phyloP scores from a whole-genome alignment of 2,329 filamentous ascomycete genomes.

The Teratosphaeria nubilosa region DNA sequence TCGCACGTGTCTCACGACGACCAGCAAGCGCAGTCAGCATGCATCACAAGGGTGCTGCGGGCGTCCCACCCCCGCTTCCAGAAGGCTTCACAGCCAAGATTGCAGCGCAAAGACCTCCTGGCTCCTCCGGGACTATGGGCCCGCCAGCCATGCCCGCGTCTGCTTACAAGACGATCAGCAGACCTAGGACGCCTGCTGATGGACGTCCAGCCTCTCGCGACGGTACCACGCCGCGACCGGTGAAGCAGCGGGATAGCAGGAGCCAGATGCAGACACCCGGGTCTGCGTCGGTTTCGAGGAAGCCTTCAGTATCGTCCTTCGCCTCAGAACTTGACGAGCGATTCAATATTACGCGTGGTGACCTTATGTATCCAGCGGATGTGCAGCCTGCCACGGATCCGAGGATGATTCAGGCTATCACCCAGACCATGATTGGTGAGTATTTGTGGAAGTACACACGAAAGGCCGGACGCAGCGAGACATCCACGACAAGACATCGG shows the following conservation, averaged over 20 bases:
- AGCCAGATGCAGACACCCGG: constrained; percentile 35
- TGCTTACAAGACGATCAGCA: constrained; percentile 43
- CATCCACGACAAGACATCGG: constrained; percentile 81
- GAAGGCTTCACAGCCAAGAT: constrained; percentile 75
- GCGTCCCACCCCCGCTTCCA: constrained; percentile 55
- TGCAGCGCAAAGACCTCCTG: constrained; percentile 49
- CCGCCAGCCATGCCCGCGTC: constrained; percentile 78
- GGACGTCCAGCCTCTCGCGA: constrained; percentile 17
- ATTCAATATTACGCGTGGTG: constrained; percentile 60
- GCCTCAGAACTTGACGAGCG: constrained; percentile 84
- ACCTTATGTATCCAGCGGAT: constrained; percentile 47
- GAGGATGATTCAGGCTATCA: constrained; percentile 97
- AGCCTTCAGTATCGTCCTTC: constrained; percentile 90
- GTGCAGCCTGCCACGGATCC: constrained; percentile 69
- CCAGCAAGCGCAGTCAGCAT: constrained; percentile 67
- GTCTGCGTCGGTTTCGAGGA: constrained; percentile 41
- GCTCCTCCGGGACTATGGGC: constrained; percentile 52
- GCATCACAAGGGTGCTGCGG: constrained; percentile 36
- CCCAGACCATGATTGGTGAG: constrained; percentile 98
- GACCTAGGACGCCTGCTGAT: constrained; percentile 20
- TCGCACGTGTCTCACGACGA: constrained; percentile 30
- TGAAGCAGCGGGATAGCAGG: constrained; percentile 34
- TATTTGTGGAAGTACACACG: constrained; percentile 99
- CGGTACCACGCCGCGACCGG: constrained; percentile 50
- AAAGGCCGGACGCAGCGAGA: constrained; percentile 77